Base-by-base conservation (phyloP, 495 filamentous ascomycete genomes). In the Aspergillus nanangensis region DNA sequence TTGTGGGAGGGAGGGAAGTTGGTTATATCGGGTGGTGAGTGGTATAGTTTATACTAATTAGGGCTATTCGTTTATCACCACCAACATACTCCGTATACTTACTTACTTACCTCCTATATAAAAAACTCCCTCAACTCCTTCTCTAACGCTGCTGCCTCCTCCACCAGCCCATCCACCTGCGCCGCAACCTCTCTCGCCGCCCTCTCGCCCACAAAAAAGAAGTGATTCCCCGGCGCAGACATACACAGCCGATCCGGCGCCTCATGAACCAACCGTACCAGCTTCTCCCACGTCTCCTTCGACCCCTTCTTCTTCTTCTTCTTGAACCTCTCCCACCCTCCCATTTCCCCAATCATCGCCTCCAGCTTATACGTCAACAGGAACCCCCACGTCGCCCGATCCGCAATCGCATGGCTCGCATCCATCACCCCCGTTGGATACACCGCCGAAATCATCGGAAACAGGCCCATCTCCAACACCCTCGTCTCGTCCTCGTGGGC, bases 181-280 rank as follows among this genome's bases (percentile, higher is more conserved):
- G 47, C 36, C 9, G 58, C 56, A 1, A 45, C 39, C 27, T 54
- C 38, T 5, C 50, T 22, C 14, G 58, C 58, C 20, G 47, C 47
- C 20, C 18, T 35, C 18, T 58, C 47, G 7, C 58, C 56, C 13
- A 62, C 34, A 20, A 62, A 62, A 22, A 62, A 62, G 44, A 58
- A 56, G 50, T 62, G 58, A 35, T 53, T 62, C 8, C 58, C 58
- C 2, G 39, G 13, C 0, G 56, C 38, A 21, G 45, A 31, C 9
- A 29, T 27, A 15, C 21, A 56, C 24, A 62, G 38, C 25, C 51
- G 39, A 10, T 29, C 20, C 1, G 58, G 58, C 10, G 56, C 50
- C 13, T 45, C 42, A 29, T 55, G 45, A 11, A 59, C 43, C 22
- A 62, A 42, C 18, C 52, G 41, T 24, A 46, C 14, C 15, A 62